Evolutionary conservation across 345 rosid genomes (phyloP).

Genomic region (Eucalyptus globulus): DNA sequence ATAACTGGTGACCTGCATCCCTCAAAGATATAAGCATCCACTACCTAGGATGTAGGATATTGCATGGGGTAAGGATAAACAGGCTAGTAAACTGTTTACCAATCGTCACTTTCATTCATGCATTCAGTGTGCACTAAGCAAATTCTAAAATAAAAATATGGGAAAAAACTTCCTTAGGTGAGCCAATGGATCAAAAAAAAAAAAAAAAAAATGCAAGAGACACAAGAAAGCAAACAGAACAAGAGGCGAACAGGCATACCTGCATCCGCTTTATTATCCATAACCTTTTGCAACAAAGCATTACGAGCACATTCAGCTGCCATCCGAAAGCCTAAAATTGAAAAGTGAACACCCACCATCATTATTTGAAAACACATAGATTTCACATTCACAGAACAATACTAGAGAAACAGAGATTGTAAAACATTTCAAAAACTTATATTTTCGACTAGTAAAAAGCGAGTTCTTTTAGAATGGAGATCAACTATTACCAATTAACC

Average conservation of each 20-base stretch:
- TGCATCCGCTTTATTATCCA: conserved; percentile 70
- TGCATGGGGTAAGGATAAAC: background rate
- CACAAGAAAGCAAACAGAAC: background rate
- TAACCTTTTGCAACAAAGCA: conserved; percentile 57
- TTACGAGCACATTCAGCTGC: conserved; percentile 88
- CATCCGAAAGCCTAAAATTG: conserved; percentile 64
- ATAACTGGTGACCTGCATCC: background rate
- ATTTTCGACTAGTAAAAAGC: background rate
- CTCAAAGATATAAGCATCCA: background rate
- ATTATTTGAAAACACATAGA: background rate
- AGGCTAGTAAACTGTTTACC: background rate
- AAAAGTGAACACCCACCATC: background rate
- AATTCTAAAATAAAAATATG: background rate
- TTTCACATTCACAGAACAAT: background rate
- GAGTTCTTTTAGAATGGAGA: background rate
- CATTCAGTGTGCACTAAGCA: background rate
- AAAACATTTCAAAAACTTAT: background rate
- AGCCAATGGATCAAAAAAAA: background rate
- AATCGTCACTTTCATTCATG: background rate
- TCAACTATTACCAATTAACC: background rate
- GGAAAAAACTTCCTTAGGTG: background rate
- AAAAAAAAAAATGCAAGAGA: background rate
- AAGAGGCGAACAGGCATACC: conserved; percentile 20
- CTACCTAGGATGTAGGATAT: background rate
- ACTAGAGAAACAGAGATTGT: background rate